Evolutionary conservation across 2,329 filamentous ascomycete genomes (phyloP).

Genomic region (Trichoderma simmonsii): DNA sequence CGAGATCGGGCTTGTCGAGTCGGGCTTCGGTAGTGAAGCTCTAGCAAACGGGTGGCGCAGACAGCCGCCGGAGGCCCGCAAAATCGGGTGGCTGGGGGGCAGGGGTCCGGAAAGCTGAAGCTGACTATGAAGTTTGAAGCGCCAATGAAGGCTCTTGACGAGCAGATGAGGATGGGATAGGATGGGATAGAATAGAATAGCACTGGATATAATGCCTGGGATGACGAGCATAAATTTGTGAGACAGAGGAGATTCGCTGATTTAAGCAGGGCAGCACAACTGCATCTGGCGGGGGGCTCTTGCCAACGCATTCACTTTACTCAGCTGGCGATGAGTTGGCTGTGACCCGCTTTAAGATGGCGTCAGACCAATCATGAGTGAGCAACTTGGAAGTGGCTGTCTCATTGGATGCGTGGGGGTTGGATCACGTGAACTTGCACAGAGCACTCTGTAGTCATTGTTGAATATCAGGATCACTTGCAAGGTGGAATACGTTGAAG

Average conservation of each 20-base stretch:
- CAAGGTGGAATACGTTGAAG: background rate
- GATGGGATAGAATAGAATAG: background rate
- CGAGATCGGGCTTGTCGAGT: background rate
- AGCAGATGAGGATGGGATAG: background rate
- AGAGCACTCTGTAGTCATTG: background rate
- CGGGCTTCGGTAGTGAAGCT: conserved; percentile 8
- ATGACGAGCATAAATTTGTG: background rate
- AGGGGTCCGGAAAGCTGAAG: conserved; percentile 10
- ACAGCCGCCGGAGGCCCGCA: conserved; percentile 17
- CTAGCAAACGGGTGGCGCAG: conserved; percentile 20
- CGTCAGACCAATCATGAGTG: background rate
- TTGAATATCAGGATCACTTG: background rate
- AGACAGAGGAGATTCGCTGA: background rate
- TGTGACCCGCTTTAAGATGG: background rate
- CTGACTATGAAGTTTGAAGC: background rate
- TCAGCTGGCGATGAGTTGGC: conserved; percentile 12
- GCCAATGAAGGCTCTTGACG: background rate
- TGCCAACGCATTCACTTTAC: conserved; percentile 1
- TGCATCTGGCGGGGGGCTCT: background rate
- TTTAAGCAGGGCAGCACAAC: background rate
- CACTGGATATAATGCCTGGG: background rate
- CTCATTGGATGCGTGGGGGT: background rate
- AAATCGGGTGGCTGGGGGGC: conserved; percentile 18
- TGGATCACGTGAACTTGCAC: background rate
- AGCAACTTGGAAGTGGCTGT: background rate